Evolutionary conservation across 371 early-diverging fungal species (phyloP), one percentile per base, ranked within the genome.

Genomic region (Fennellomyces sp.): DNA sequence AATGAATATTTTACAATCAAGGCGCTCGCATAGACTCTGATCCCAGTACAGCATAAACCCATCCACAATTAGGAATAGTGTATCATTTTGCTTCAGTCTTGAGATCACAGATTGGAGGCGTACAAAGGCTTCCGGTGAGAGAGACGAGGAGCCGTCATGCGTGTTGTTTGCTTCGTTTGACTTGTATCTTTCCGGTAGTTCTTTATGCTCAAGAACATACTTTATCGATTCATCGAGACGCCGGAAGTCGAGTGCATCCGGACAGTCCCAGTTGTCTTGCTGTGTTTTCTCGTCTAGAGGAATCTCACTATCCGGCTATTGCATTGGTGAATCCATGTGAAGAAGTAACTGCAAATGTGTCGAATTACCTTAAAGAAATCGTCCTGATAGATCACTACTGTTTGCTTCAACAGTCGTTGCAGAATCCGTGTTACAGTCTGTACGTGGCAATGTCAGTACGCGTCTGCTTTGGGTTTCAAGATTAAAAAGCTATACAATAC

Each of bases 201-300:
- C 25, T 1, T 81, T 80, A 39, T 78, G 65, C 27, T 63, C 53
- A 36, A 70, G 75, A 25, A 77, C 68, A 31, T 74, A 52, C 13
- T 62, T 36, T 11, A 92, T 68, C 0, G 68, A 65, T 0, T 62
- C 42, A 25, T 70, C 69, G 64, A 94, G 70, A 11, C 62, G 45
- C 0, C 61, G 47, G 60, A 89, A 86, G 51, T 94, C 88, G 2
- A 94, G 75, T 2, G 94, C 87, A 25, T 81, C 88, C 8, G 93
- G 93, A 38, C 90, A 91, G 69, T 95, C 96, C 96, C 94, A 95
- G 64, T 95, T 89, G 47, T 74, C 79, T 1, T 87, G 65, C 1
- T 88, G 86, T 4, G 88, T 83, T 29, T 70, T 68, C 3, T 73
- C 65, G 69, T 91, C 81, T 1, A 87, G 58, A 6, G 94, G 94